These are phyloP conservation scores for Nemania abortiva DNA, from an alignment of 2,329 filamentous ascomycete genomes.

Conservation along the genomic window DNA sequence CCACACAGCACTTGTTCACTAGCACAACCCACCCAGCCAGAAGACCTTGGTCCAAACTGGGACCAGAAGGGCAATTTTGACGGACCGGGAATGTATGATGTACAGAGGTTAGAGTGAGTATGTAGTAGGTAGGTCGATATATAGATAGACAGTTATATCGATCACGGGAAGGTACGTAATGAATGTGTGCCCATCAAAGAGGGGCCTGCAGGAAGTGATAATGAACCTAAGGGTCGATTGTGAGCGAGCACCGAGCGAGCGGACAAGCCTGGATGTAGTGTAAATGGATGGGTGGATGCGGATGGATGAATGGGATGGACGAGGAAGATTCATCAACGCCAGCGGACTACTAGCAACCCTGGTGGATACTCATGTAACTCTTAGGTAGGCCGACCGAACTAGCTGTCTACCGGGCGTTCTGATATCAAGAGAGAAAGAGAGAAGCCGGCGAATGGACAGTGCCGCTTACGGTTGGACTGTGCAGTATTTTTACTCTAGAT, in stretches of 20 bases:
- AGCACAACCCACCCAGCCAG: neutral
- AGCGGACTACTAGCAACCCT: constrained; percentile 39
- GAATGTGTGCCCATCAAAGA: constrained; percentile 13
- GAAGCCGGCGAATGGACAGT: constrained; percentile 29
- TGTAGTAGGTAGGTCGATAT: neutral
- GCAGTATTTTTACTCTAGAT: constrained; percentile 1
- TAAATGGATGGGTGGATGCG: constrained; percentile 24
- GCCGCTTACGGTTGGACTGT: constrained; percentile 26
- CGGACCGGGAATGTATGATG: constrained; percentile 10
- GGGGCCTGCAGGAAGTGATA: constrained; percentile 22
- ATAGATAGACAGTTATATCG: constrained; percentile 8
- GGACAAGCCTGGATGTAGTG: constrained; percentile 17
- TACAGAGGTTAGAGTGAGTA: neutral
- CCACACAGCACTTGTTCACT: neutral
- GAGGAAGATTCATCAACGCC: constrained; percentile 36
- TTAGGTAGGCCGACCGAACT: constrained; percentile 37
- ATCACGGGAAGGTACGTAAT: constrained; percentile 4
- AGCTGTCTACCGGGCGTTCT: constrained; percentile 22
- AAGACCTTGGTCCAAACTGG: constrained; percentile 12
- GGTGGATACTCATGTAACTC: constrained; percentile 42
- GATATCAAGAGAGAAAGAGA: constrained; percentile 32
- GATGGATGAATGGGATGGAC: constrained; percentile 29
- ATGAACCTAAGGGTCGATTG: neutral
- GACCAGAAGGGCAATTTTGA: neutral
- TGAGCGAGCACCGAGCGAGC: constrained; percentile 22